These are phyloP conservation scores for Fusarium buxicola DNA, from an alignment of 2,329 filamentous ascomycete species.

Conservation along the genomic window DNA sequence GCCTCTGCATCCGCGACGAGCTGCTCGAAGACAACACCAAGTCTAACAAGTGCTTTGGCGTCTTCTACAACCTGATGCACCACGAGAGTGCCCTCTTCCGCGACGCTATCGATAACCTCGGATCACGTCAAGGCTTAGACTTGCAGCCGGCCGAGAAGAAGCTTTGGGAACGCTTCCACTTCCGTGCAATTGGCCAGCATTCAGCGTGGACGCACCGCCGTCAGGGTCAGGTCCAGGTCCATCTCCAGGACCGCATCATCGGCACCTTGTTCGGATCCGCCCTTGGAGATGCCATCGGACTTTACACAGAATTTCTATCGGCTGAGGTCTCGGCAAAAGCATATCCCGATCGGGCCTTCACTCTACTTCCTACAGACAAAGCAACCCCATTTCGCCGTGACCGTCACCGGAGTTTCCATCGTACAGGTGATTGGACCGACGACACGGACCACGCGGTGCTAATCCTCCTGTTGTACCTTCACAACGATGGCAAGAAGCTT, in stretches of 20 bases:
- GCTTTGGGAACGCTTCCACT: no score
- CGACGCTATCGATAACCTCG: no score
- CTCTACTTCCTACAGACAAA: constrained; percentile 49
- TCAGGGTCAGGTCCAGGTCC: no score
- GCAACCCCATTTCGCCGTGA: constrained; percentile 58
- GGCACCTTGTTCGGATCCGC: constrained; percentile 63
- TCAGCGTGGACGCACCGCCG: no score
- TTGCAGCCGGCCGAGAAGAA: no score
- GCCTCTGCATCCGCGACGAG: no score
- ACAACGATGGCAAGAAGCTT: constrained; percentile 54
- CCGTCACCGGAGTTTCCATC: constrained; percentile 57
- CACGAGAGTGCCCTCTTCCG: no score
- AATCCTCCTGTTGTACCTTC: constrained; percentile 60
- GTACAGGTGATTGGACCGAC: constrained; percentile 62
- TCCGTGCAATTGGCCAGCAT: no score
- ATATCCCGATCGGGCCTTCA: constrained; percentile 56
- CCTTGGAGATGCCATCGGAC: constrained; percentile 64
- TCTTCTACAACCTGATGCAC: no score
- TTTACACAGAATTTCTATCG: constrained; percentile 66
- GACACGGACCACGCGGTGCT: constrained; percentile 66
- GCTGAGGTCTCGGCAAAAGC: constrained; percentile 47
- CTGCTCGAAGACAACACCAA: no score
- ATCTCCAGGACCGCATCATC: constrained; percentile 53
- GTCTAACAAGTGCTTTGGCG: no score
- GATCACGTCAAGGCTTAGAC: no score